Evolutionary conservation across 495 filamentous ascomycete species (phyloP).

Genomic region (Pseudoneurospora amorphoporcata): DNA sequence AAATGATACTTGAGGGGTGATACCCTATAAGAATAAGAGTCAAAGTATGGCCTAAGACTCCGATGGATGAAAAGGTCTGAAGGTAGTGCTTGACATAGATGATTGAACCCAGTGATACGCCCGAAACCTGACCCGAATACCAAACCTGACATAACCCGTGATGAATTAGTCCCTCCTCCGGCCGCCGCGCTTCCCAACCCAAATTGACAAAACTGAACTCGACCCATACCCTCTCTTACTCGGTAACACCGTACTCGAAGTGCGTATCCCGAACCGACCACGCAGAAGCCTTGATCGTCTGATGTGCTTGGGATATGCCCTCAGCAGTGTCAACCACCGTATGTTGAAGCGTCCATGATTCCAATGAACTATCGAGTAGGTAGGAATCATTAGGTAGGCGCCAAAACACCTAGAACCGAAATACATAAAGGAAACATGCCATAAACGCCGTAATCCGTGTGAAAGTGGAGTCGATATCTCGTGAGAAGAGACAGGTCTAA

Average conservation of each 20-base stretch:
- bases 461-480: not conserved
- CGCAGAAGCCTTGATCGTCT: not conserved
- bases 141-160: not conserved
- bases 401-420: not conserved
- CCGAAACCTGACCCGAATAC: not conserved
- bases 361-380: not conserved
- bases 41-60: not conserved
- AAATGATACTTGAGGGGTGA: not conserved
- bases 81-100: not conserved
- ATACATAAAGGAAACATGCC: not conserved
- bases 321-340: not conserved
- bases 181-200: not conserved
- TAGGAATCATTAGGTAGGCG: not conserved
- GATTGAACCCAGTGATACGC: not conserved
- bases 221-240: not conserved
- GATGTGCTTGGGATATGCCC: not conserved
- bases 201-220: not conserved
- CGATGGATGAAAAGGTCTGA: not conserved
- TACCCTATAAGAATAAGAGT: not conserved
- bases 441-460: not conserved
- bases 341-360: not conserved
- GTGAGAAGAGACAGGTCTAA: conserved; percentile 2
- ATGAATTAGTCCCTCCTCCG: not conserved
- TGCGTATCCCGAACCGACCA: not conserved
- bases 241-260: not conserved